Percentiles rank a stretch among this genome's conserved stretches.
phyloP scores from a whole-genome alignment of 2,329 filamentous ascomycete species.

The Polytolypa hystricis region DNA sequence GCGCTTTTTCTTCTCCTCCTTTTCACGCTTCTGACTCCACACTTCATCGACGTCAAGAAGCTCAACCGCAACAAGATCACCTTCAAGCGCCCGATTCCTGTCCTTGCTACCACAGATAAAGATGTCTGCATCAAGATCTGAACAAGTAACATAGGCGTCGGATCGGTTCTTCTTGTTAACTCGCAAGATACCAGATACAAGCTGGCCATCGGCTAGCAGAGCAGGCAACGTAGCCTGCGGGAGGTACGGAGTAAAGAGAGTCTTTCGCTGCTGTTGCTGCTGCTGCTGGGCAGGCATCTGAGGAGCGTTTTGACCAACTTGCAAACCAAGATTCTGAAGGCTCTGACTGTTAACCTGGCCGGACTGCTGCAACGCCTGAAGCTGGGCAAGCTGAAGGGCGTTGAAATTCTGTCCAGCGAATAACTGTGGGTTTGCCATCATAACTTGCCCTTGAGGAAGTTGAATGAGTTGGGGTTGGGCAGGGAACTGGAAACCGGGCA shows the following conservation, averaged over 20 bases:
- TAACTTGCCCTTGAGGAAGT: constrained; percentile 70
- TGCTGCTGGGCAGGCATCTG: constrained; percentile 47
- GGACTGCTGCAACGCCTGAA: constrained; percentile 49
- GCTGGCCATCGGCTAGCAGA: constrained; percentile 78
- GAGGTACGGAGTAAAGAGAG: constrained; percentile 93
- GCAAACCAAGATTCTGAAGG: constrained; percentile 59
- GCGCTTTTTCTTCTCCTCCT: constrained; percentile 99
- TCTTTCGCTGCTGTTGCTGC: constrained; percentile 89
- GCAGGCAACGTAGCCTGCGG: constrained; percentile 89
- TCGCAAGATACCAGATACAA: constrained; percentile 90
- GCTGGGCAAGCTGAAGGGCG: constrained; percentile 69
- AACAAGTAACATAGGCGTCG: constrained; percentile 92
- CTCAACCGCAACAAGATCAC: constrained; percentile 90
- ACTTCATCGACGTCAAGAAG: constrained; percentile 96
- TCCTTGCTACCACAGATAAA: constrained; percentile 99
- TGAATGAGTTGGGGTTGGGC: constrained; percentile 80
- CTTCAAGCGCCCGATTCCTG: constrained; percentile 90
- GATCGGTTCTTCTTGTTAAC: constrained; percentile 99
- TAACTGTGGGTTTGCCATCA: constrained; percentile 67
- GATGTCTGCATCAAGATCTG: constrained; percentile 92
- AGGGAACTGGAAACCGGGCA: constrained; percentile 82
- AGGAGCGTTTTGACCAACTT: constrained; percentile 56
- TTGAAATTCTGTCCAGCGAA: constrained; percentile 69
- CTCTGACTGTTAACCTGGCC: constrained; percentile 74
- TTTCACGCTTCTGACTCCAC: constrained; percentile 97